Conservation (phyloP, 2,329 filamentous ascomycete species). For the Colletotrichum lentis region DNA sequence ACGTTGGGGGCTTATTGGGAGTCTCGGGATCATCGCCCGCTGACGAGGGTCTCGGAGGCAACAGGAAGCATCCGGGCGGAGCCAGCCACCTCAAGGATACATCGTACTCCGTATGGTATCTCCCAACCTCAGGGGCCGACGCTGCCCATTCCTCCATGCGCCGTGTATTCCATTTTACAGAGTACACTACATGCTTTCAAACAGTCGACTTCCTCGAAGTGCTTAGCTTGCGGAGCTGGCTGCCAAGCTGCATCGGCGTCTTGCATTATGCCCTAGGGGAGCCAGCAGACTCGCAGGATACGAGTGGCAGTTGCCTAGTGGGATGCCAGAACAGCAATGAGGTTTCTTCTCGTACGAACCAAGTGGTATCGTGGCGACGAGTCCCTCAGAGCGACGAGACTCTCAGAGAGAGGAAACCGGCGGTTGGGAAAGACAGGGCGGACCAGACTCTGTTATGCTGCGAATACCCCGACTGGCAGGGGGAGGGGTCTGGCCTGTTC, state of each 20-base stretch:
- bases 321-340: slow-evolving; percentile 29
- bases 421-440: slow-evolving; percentile 13
- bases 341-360: background rate
- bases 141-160: background rate
- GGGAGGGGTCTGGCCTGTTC: slow-evolving; percentile 13
- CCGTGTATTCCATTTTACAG: slow-evolving; percentile 5
- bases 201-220: slow-evolving; percentile 16
- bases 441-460: background rate
- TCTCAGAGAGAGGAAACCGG: slow-evolving; percentile 5
- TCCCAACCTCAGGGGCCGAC: background rate
- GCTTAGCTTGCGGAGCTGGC: slow-evolving; percentile 30
- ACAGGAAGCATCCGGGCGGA: slow-evolving; percentile 14
- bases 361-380: slow-evolving; percentile 27
- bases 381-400: background rate
- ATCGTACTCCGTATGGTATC: background rate
- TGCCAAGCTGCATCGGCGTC: slow-evolving; percentile 31
- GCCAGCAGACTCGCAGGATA: slow-evolving; percentile 31
- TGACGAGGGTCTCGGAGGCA: slow-evolving; percentile 11
- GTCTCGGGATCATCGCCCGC: slow-evolving; percentile 13
- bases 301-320: slow-evolving; percentile 36
- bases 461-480: background rate
- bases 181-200: background rate
- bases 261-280: slow-evolving; percentile 21
- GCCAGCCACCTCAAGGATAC: slow-evolving; percentile 23
- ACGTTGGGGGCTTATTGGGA: slow-evolving; percentile 7